phyloP scores from a whole-genome alignment of 805 yeast genomes.

The Cyberlindnera meyerae region DNA sequence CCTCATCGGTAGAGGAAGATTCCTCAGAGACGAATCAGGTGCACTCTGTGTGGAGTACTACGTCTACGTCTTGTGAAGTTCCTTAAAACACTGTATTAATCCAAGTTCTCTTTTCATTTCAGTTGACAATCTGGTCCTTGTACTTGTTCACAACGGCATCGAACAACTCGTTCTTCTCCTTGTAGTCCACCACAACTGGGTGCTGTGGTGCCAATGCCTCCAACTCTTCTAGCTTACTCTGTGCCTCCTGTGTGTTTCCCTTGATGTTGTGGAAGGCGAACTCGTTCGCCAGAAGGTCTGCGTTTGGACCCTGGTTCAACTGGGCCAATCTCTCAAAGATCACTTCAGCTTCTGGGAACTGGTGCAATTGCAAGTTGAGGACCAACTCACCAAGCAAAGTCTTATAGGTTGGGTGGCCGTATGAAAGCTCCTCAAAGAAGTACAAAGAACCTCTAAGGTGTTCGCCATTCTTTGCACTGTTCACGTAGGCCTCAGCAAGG shows the following conservation, averaged over 20 bases:
- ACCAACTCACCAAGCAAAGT: slow-evolving; percentile 62
- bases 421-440: slow-evolving; percentile 77
- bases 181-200: slow-evolving; percentile 50
- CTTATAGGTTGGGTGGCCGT: slow-evolving; percentile 44
- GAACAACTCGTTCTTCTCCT: slow-evolving; percentile 59
- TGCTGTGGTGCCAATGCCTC: slow-evolving; percentile 47
- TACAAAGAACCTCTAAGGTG: slow-evolving; percentile 43
- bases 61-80: slow-evolving; percentile 31
- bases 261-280: slow-evolving; percentile 57
- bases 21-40: slow-evolving; percentile 43
- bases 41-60: slow-evolving; percentile 50
- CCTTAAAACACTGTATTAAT: slow-evolving; percentile 6
- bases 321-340: slow-evolving; percentile 40
- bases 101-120: not conserved
- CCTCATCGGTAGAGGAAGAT: slow-evolving; percentile 56
- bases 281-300: slow-evolving; percentile 57
- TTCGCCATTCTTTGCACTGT: slow-evolving; percentile 38
- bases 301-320: slow-evolving; percentile 30
- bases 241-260: slow-evolving; percentile 33
- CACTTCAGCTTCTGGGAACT: slow-evolving; percentile 78
- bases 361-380: slow-evolving; percentile 71
- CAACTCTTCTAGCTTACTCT: slow-evolving; percentile 43
- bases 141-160: slow-evolving; percentile 66
- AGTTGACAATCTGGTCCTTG: slow-evolving; percentile 21
- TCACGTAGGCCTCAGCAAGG: slow-evolving; percentile 71